Evolutionary conservation across 164 flowering plant species (phyloP).

Genomic region (Dillenia turbinata): DNA sequence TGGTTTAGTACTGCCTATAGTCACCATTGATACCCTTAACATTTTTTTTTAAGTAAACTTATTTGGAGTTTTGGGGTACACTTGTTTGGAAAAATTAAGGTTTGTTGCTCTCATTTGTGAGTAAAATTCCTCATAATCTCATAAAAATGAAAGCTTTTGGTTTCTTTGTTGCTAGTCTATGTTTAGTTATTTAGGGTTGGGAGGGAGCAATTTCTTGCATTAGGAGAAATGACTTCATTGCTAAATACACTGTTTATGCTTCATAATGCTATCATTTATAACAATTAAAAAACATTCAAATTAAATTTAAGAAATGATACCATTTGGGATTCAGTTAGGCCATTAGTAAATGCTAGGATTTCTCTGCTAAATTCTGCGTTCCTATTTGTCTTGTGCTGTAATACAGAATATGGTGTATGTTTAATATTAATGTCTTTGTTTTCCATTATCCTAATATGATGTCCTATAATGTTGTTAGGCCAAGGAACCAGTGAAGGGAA

Average conservation of each 20-base stretch:
- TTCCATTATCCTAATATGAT: neutral
- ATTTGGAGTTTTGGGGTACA: neutral
- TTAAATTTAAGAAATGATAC: neutral
- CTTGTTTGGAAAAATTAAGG: too few relatives aligned
- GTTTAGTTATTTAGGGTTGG: too few relatives aligned
- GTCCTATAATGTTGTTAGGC: slow-evolving; percentile 23
- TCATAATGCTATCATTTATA: too few relatives aligned
- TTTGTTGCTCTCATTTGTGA: too few relatives aligned
- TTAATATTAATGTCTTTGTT: neutral
- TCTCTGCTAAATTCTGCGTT: too few relatives aligned
- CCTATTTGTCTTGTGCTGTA: neutral
- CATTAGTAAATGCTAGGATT: too few relatives aligned
- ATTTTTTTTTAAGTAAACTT: neutral
- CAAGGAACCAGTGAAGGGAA: slow-evolving; percentile 65
- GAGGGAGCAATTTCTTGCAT: too few relatives aligned
- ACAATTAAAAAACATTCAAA: neutral
- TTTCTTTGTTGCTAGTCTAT: too few relatives aligned
- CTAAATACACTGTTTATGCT: too few relatives aligned
- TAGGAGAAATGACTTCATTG: too few relatives aligned
- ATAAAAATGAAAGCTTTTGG: too few relatives aligned
- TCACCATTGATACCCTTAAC: neutral
- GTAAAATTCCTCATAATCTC: too few relatives aligned
- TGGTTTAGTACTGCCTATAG: neutral
- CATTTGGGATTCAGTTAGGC: neutral
- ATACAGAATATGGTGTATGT: neutral